Base-by-base conservation (phyloP, 768 basidiomycete genomes). In the Rhizopogon vesiculosus region DNA sequence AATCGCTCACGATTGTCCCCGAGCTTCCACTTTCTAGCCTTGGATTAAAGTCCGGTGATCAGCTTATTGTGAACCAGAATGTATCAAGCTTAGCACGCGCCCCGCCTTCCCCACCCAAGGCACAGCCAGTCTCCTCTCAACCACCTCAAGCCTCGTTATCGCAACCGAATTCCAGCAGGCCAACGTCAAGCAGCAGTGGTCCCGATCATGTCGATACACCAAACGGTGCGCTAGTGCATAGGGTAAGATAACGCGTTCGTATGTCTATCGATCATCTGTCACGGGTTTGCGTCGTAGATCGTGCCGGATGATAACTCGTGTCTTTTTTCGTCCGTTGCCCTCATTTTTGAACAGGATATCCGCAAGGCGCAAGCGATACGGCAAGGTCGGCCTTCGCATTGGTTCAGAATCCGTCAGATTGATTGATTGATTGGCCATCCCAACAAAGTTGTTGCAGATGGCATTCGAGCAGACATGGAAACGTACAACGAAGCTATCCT, bases 291-390 rank as follows among this genome's bases (percentile, higher is more conserved):
- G 22, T 15, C 35, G 31, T 59, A 90, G 83, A 78, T 93, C 54
- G 92, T 96, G 16, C 95, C 94, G n/a, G 96, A 98, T 64, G 96
- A 98, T 72, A 98, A 98, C 64, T 90, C 93, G 1, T 98, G 96
- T 69, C 75, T 98, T 31, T 98, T 98, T 74, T 89, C 89, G 3
- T 85, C 93, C 3, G 76, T 92, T 44, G 91, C 90, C 15, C 74
- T 96, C 42, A 76, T 96, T 1, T 95, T 98, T 63, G 85, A 88
- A 65, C 93, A 95, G 63, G 84, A 84, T 55, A 85, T 88, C 12
- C 70, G 78, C n/a, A 86, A 86, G 56, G 89, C 88, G 2, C 74
- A 77, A 25, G 71, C 76, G 58, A 80, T 97, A 65, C 81, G 95
- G 42, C 78, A 89, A 71, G 82, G 93, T 94, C 62, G 57, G 81